Base-by-base conservation (phyloP, 306 rosid species). In the Dalbergia oliveri region DNA sequence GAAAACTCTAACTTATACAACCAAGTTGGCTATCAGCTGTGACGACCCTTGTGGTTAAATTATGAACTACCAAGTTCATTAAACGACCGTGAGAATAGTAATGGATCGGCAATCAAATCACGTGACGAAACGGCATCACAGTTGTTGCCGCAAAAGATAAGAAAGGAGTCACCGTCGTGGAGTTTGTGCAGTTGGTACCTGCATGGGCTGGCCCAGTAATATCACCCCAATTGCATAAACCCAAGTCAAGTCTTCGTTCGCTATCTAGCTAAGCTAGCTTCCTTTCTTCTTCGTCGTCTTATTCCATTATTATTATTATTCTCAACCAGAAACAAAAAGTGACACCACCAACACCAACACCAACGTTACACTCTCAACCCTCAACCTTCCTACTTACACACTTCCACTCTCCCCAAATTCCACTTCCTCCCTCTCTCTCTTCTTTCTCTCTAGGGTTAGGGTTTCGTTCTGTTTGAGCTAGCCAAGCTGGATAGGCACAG, bases 401-500 rank as follows among this genome's bases (percentile, higher is more conserved):
- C 31, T 54, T 54, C 0, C 60, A 54, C 60, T 4, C 58, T n/a
- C 60, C 21, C 8, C 21, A 53, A 53, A 8, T 3, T 21, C 4
- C 9, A 0, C 59, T 53, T 10, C 21, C 21, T 5, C 26, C 34
- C 58, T 19, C 10, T 9, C 11, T 16, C 3, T 23, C 65, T 50
- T 35, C 67, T 21, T 11, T 13, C 15, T 47, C 11, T 72, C 12
- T 65, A 79, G 80, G 79, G 62, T 83, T 91, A 81, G 88, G 90
- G 92, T 80, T 90, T 79, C 77, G 5, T 57, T 58, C 66, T 51
- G 70, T 19, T 69, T 49, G 90, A 44, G 73, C n/a, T 69, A 44
- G 91, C 82, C 86, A 91, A 92, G 88, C 99, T 92, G 97, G 99
- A 94, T 83, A 94, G 90, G 80, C 92, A 90, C 89, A 87, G 95